Evolutionary conservation across 805 yeast genomes (phyloP), one percentile per base, ranked within the genome.

Genomic region (Saccharomycopsis selenospora): DNA sequence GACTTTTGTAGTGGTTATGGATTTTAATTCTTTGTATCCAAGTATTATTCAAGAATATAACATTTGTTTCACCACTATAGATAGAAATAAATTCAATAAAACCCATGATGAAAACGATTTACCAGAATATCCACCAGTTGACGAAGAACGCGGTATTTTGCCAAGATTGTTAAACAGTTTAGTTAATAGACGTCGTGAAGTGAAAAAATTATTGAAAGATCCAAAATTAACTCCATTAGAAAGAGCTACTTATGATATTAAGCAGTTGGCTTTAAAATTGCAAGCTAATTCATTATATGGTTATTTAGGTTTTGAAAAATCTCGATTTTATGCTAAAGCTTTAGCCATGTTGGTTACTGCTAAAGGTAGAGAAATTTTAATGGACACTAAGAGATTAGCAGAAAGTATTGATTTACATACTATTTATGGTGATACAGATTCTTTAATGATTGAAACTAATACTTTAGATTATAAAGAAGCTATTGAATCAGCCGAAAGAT

Each of bases 281-380:
- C 95, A 99, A 2, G 99, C 99, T 25, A 93, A 93, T 66, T 93
- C 99, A n/a, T 91, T 93, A 97, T 93, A 93, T 68, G 99, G 99
- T 61, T 93, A 98, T 76, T 75, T 93, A 58, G 99, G 99, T 57
- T 90, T 82, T 64, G 85, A 84, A 4, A 77, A 84, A 58, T 88
- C 97, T 20, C 76, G 99, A 59, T 93, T 93, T 65, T 91, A 90
- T 61, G 99, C 99, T 10, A 84, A 86, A 60, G 96, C 98, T 0
- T 71, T 93, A 57, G 99, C 99, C 3, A 87, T 87, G 90, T 71
- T 93, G 59, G 95, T 89, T 50, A 93, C 99, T 2, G 84, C 81
- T 58, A 87, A 90, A 65, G 99, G 99, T 59, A 78, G 99, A 69
- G 98, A 93, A 64, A 88, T 90, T 63, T 75, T 93, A 59, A 84